A percentile compares a stretch with the other conserved stretches of the same genome.
Conservation (phyloP, 495 filamentous ascomycete species). For the Aspergillus conjunctus region DNA sequence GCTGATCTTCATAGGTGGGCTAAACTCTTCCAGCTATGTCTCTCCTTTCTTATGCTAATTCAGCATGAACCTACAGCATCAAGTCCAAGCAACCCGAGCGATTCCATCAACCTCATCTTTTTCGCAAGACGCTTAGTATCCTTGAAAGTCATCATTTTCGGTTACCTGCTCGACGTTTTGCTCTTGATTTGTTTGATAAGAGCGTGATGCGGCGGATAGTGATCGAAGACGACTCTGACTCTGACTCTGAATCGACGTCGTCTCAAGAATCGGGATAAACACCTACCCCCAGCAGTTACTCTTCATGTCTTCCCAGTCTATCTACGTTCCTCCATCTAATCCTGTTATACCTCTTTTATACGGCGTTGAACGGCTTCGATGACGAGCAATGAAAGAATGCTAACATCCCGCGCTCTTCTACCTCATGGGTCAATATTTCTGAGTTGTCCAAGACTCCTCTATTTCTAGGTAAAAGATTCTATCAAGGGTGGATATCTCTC, state of each 20-base stretch:
- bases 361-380: conserved; percentile 21
- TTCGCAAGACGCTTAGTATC: conserved; percentile 78
- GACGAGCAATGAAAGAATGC: conserved; percentile 28
- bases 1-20: conserved; percentile 66
- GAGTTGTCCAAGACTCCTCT: neutral
- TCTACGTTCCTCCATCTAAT: conserved; percentile 1
- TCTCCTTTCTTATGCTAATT: conserved; percentile 19
- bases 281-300: neutral
- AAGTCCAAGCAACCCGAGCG: conserved; percentile 66
- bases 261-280: conserved; percentile 29
- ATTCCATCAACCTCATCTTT: conserved; percentile 76
- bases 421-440: neutral
- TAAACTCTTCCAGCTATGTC: neutral
- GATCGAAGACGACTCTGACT: conserved; percentile 61
- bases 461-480: neutral
- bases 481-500: neutral
- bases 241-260: conserved; percentile 39
- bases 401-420: conserved; percentile 20
- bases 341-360: conserved; percentile 3
- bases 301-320: neutral
- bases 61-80: conserved; percentile 44
- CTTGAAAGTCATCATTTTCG: conserved; percentile 92
- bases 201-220: conserved; percentile 81
- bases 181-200: conserved; percentile 93
- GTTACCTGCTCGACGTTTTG: conserved; percentile 78